A percentile compares a stretch with the other conserved stretches of the same genome.
These are phyloP conservation scores for Triangularia verruculosa DNA, from an alignment of 2,329 filamentous ascomycete species.

Conservation along the genomic window DNA sequence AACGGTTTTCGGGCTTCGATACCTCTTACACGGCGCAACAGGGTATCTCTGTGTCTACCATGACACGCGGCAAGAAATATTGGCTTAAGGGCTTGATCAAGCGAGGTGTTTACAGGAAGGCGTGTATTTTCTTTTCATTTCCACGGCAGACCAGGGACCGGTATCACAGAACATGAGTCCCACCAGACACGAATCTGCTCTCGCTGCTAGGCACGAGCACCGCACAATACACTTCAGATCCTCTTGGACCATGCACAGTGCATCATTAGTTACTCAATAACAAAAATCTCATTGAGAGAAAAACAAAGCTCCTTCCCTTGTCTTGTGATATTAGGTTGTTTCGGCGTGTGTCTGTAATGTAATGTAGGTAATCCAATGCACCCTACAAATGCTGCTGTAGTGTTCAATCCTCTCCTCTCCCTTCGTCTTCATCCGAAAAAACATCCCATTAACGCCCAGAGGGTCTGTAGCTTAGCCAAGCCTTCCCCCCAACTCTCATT, in stretches of 20 bases:
- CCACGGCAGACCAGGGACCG: not conserved
- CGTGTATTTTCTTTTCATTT: not conserved
- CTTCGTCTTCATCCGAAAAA: not conserved
- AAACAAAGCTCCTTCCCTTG: not conserved
- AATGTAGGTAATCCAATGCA: not conserved
- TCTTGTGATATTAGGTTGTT: not conserved
- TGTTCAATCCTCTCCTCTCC: not conserved
- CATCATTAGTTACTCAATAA: not conserved
- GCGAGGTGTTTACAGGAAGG: not conserved
- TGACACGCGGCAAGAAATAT: constrained; percentile 4
- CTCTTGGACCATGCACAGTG: not conserved
- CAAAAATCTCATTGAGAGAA: not conserved
- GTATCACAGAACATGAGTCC: not conserved
- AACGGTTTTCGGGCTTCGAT: not conserved
- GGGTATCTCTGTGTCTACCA: not conserved
- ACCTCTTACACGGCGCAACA: not conserved
- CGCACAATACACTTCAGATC: not conserved
- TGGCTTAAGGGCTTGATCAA: not conserved
- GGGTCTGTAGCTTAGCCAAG: not conserved
- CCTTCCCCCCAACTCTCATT: not conserved
- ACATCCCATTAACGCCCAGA: constrained; percentile 3
- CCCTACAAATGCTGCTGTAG: not conserved
- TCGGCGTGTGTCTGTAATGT: not conserved
- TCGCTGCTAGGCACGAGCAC: not conserved
- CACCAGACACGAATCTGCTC: not conserved